Evolutionary conservation across 2,329 filamentous ascomycete species (phyloP).

Genomic region (Setomelanomma holmii): DNA sequence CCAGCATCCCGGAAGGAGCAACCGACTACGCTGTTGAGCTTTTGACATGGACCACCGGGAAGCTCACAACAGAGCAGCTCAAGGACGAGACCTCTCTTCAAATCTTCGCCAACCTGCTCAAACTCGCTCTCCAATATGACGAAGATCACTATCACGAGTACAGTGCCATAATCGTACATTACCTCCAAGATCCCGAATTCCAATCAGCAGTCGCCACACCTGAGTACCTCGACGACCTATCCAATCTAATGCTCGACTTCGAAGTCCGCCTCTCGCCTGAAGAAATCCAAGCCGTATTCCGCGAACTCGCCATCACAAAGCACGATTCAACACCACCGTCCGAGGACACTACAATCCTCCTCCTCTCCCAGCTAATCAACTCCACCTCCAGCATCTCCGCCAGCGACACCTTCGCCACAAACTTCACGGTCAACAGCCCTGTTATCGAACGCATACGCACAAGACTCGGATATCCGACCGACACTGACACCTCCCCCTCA

Average conservation of each 20-base stretch:
- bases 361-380: constrained; percentile 42
- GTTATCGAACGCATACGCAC: constrained; percentile 36
- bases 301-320: constrained; percentile 35
- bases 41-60: constrained; percentile 44
- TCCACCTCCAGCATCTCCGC: constrained; percentile 43
- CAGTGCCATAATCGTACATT: constrained; percentile 41
- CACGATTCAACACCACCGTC: constrained; percentile 27
- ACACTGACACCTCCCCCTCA: constrained; percentile 26
- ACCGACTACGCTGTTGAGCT: constrained; percentile 45
- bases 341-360: constrained; percentile 34
- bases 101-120: constrained; percentile 37
- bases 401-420: constrained; percentile 40
- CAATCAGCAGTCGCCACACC: constrained; percentile 42
- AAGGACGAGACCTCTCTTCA: constrained; percentile 38
- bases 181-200: constrained; percentile 45
- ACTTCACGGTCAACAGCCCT: constrained; percentile 33
- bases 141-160: constrained; percentile 47
- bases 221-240: constrained; percentile 35
- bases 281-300: constrained; percentile 36
- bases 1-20: constrained; percentile 37
- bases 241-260: constrained; percentile 40
- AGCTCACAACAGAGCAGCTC: constrained; percentile 43
- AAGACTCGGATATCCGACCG: constrained; percentile 26
- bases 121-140: constrained; percentile 35
- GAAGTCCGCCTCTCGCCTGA: constrained; percentile 36